These are phyloP conservation scores for Fusarium nygamai DNA, from an alignment of 2,329 filamentous ascomycete genomes.

Conservation along the genomic window DNA sequence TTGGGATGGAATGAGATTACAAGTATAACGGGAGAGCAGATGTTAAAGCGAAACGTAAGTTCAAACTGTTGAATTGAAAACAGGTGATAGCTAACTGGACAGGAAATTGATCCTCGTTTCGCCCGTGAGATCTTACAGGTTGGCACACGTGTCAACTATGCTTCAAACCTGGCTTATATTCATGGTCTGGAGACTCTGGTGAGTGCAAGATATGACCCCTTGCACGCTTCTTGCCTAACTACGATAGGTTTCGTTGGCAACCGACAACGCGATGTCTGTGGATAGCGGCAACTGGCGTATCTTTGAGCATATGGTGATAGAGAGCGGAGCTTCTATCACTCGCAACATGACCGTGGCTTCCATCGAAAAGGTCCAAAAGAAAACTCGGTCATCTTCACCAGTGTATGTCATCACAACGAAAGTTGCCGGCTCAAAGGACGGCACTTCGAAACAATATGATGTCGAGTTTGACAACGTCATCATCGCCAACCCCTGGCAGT, in stretches of 20 bases:
- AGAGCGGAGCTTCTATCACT: slow-evolving; percentile 68
- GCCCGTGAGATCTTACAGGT: slow-evolving; percentile 87
- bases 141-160: slow-evolving; percentile 93
- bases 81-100: neutral
- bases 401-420: slow-evolving; percentile 60
- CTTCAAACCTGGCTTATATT: slow-evolving; percentile 84
- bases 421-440: slow-evolving; percentile 31
- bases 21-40: slow-evolving; percentile 76
- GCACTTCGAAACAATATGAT: slow-evolving; percentile 52
- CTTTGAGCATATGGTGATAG: slow-evolving; percentile 81
- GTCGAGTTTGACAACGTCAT: slow-evolving; percentile 81
- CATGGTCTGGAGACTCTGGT: slow-evolving; percentile 90
- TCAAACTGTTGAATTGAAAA: too few species aligned
- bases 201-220: slow-evolving; percentile 1
- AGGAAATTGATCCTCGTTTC: slow-evolving; percentile 71
- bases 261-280: slow-evolving; percentile 82
- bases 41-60: slow-evolving; percentile 69
- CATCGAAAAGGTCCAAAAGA: slow-evolving; percentile 63
- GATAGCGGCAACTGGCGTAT: slow-evolving; percentile 94
- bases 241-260: slow-evolving; percentile 81
- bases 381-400: slow-evolving; percentile 50
- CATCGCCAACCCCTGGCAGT: slow-evolving; percentile 86
- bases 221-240: neutral
- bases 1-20: slow-evolving; percentile 75
- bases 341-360: slow-evolving; percentile 75